Base-by-base conservation (phyloP, 1,284 basidiomycete genomes). In the Tylopilus sp. region DNA sequence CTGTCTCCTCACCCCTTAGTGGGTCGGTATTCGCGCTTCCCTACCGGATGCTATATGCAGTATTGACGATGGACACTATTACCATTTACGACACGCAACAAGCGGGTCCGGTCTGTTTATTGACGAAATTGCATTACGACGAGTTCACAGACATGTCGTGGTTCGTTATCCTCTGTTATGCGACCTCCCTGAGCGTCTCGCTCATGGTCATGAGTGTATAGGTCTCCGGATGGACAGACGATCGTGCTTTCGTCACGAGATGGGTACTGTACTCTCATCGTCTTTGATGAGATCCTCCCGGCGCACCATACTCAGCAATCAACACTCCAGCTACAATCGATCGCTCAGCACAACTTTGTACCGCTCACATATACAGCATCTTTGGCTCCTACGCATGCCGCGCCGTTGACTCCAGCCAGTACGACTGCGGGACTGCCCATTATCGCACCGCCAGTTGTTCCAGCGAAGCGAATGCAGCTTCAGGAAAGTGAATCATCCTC, bases 61-160 rank as follows among this genome's bases (percentile, higher is more conserved):
- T 99, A 9, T 91, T 94, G 37, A 98, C 96, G 21, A 97, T 95
- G 81, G 96, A 99, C 66, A 89, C 91, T 1, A 86, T 99, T 19
- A 81, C 92, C 47, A 87, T 99, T 49, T 96, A 99, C 68, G 96
- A 99, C 68, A 98, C 96, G 4, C 96, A 99, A 69, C 96, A 99
- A 72, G 80, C 92, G 1, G 83, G 89, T 0, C 97, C 96, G 0
- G 81, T 98, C 37, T 95, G 92, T 66, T 77, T 98, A 61, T 82
- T 99, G 62, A 92, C 89, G 46, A 97, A 97, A 64, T 72, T 99
- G 58, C 96, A 99, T 71, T 99, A 97, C 66, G 92, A 97, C 53
- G 92, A 95, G 59, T 98, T 98, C 64, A 99, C 97, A 1, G 96
- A 99, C 72, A 78, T 97, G 71, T 82, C 88, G 38, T 99, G 96